A percentile compares a stretch with the other conserved stretches of the same genome.
These are phyloP conservation scores for Debaryomyces psychrophilus DNA, from an alignment of 1,139 yeast genomes.

Conservation along the genomic window DNA sequence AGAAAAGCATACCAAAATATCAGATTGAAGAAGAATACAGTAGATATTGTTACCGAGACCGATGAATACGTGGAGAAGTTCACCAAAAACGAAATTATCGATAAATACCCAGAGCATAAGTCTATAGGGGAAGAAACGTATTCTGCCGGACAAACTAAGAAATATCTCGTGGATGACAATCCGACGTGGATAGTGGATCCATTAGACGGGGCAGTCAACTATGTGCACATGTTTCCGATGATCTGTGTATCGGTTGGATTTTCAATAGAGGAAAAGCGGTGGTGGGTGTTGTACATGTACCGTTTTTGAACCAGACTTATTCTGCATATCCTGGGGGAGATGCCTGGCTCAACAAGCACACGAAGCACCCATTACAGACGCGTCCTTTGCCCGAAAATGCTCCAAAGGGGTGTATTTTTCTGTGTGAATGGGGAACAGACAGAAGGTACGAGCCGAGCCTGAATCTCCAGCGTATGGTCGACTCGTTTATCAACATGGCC, in stretches of 20 bases:
- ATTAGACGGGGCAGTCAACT: conserved; percentile 14
- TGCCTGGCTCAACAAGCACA: conserved; percentile 11
- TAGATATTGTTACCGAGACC: conserved; percentile 13
- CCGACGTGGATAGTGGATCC: conserved; percentile 15
- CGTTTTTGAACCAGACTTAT: conserved; percentile 13
- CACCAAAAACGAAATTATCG: conserved; percentile 37
- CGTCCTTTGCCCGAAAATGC: conserved; percentile 10
- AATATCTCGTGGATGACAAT: conserved; percentile 11
- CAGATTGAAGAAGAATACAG: conserved; percentile 12
- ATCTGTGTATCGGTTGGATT: conserved; percentile 13
- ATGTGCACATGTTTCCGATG: conserved; percentile 14
- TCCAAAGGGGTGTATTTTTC: conserved; percentile 13
- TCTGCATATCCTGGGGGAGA: conserved; percentile 14
- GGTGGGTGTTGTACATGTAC: conserved; percentile 12
- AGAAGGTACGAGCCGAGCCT: conserved; percentile 9
- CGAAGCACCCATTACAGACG: conserved; percentile 11
- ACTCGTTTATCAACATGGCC: conserved; percentile 13
- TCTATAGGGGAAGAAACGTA: conserved; percentile 60
- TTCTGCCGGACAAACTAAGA: conserved; percentile 10
- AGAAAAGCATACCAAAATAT: conserved; percentile 4
- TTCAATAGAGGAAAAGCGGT: conserved; percentile 12
- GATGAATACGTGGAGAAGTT: conserved; percentile 49
- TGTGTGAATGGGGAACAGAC: conserved; percentile 15
- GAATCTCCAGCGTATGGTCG: conserved; percentile 12
- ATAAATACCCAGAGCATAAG: conserved; percentile 47